Evolutionary conservation across 2,329 filamentous ascomycete species (phyloP).

Genomic region (Cladosporium sp.): DNA sequence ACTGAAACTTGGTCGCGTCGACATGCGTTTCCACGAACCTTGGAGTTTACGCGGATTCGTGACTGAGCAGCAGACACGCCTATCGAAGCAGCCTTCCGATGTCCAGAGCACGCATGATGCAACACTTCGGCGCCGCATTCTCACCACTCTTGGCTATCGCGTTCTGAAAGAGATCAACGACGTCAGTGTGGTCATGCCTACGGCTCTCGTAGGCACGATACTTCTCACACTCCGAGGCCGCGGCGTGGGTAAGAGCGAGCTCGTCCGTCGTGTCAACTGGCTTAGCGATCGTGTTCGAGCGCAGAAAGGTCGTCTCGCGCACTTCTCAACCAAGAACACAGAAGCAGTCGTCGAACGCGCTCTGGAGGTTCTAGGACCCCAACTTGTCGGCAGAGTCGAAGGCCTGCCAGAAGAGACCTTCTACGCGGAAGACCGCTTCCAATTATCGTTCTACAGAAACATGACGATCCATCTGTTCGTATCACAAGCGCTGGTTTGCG

Average conservation of each 20-base stretch:
- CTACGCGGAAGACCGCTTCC: slow-evolving; percentile 90
- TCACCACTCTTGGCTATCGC: slow-evolving; percentile 86
- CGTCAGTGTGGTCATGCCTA: slow-evolving; percentile 97
- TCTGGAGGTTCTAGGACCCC: slow-evolving; percentile 84
- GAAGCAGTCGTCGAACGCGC: slow-evolving; percentile 82
- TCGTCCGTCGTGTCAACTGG: slow-evolving; percentile 87
- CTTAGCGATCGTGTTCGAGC: slow-evolving; percentile 73
- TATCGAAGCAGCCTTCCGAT: slow-evolving; percentile 24
- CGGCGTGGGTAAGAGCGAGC: slow-evolving; percentile 81
- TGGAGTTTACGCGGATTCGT: slow-evolving; percentile 88
- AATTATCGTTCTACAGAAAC: slow-evolving; percentile 96
- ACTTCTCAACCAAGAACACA: slow-evolving; percentile 79
- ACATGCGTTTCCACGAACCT: slow-evolving; percentile 93
- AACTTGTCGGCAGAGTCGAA: slow-evolving; percentile 75
- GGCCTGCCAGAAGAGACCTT: slow-evolving; percentile 87
- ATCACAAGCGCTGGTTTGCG: slow-evolving; percentile 83
- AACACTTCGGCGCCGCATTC: slow-evolving; percentile 59
- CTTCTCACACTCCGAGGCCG: slow-evolving; percentile 85
- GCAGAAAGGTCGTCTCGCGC: slow-evolving; percentile 88
- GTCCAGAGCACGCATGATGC: slow-evolving; percentile 30
- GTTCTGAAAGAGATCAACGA: slow-evolving; percentile 92
- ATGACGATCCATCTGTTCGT: slow-evolving; percentile 99
- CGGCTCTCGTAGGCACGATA: slow-evolving; percentile 90
- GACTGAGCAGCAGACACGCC: slow-evolving; percentile 62
- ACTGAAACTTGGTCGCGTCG: slow-evolving; percentile 82